Conservation (phyloP, 1,284 basidiomycete species). For the Puccinia brachypodii region DNA sequence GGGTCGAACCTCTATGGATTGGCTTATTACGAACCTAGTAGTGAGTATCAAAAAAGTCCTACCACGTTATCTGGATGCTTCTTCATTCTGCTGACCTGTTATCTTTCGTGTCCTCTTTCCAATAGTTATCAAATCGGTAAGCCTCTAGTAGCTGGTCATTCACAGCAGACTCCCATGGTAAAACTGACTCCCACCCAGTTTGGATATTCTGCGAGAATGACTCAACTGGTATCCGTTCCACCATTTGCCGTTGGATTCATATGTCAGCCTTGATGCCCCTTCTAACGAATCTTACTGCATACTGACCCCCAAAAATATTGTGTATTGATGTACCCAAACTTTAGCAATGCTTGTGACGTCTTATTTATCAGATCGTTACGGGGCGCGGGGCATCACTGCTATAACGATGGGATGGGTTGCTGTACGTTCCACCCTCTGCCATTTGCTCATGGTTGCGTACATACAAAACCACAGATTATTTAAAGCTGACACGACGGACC, state of each 20-base stretch:
- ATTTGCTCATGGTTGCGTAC: not conserved
- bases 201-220: slow-evolving; percentile 25
- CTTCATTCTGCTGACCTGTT: not conserved
- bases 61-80: not conserved
- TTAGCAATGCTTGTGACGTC: slow-evolving; percentile 40
- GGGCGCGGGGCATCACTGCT: slow-evolving; percentile 36
- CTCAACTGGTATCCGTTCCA: slow-evolving; percentile 42
- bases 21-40: slow-evolving; percentile 42
- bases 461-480: not conserved
- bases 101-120: not conserved
- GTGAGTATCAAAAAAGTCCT: slow-evolving; percentile 20
- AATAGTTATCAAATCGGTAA: slow-evolving; percentile 4
- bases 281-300: not conserved
- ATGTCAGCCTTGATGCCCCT: not conserved
- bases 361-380: slow-evolving; percentile 42
- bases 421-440: not conserved
- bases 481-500: not conserved
- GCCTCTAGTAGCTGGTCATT: not conserved
- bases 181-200: slow-evolving; percentile 16
- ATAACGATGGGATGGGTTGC: slow-evolving; percentile 7
- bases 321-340: not conserved
- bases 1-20: slow-evolving; percentile 34
- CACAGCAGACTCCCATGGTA: not conserved
- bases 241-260: slow-evolving; percentile 30
- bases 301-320: not conserved